Conservation (phyloP, 202 grass and related monocot genomes). For the Panicum virgatum region DNA sequence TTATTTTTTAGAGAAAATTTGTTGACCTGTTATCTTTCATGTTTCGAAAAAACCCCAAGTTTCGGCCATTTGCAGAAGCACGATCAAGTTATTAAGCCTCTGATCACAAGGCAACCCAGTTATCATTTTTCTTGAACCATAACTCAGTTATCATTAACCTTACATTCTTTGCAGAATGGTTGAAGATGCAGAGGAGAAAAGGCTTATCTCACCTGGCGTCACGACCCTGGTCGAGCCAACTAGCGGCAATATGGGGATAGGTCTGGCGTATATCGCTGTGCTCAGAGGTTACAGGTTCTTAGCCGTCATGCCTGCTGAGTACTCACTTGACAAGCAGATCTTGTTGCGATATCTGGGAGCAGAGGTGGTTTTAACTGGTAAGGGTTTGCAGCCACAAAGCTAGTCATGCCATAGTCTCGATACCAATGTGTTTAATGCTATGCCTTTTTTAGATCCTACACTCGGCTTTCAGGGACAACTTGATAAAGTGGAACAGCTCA, state of each 20-base stretch:
- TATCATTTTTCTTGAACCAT: too few relatives aligned
- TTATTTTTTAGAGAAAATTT: too few relatives aligned
- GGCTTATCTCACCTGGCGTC: slow-evolving; percentile 13
- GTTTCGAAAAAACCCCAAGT: too few relatives aligned
- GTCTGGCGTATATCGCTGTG: slow-evolving; percentile 31
- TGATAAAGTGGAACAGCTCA: slow-evolving; percentile 47
- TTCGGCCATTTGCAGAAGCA: neutral
- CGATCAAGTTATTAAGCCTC: neutral
- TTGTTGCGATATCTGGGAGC: slow-evolving; percentile 53
- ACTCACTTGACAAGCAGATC: slow-evolving; percentile 47
- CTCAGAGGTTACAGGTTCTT: slow-evolving; percentile 49
- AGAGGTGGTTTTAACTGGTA: slow-evolving; percentile 46
- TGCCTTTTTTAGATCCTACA: slow-evolving; percentile 50
- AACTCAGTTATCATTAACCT: too few relatives aligned
- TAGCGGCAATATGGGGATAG: slow-evolving; percentile 55
- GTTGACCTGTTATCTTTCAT: too few relatives aligned
- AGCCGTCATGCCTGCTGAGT: slow-evolving; percentile 41
- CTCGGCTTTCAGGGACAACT: slow-evolving; percentile 50
- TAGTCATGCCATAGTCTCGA: too few relatives aligned
- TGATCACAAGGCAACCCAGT: neutral
- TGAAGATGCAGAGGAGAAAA: slow-evolving; percentile 57
- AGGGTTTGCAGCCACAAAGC: slow-evolving; percentile 24
- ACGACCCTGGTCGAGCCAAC: slow-evolving; percentile 42
- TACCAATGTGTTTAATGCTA: neutral
- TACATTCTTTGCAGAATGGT: slow-evolving; percentile 38